Conservation (phyloP, 139 green algal genomes). For the Tetradesmus lagerheimii region DNA sequence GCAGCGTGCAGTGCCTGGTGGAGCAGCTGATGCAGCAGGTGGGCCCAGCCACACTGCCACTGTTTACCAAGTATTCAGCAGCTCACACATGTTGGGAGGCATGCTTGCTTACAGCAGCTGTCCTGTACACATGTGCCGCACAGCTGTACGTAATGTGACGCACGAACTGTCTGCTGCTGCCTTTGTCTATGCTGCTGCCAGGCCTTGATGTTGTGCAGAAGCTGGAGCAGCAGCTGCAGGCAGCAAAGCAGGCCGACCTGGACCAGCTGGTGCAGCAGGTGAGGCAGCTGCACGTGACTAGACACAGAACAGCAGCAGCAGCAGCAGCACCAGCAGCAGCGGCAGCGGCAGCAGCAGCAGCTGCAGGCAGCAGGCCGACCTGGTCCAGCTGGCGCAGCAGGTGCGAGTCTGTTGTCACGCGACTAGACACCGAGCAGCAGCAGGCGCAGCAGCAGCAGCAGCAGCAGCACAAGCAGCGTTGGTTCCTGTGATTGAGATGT, state of each 20-base stretch:
- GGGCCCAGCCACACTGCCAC: too few relatives aligned
- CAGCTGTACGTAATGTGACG: too few relatives aligned
- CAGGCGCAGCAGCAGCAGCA: too few relatives aligned
- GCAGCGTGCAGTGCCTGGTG: too few relatives aligned
- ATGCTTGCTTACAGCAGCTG: too few relatives aligned
- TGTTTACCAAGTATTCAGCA: too few relatives aligned
- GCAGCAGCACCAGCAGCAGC: neutral
- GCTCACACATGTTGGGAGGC: neutral
- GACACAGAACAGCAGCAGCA: neutral
- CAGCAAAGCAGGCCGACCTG: constrained; percentile 51
- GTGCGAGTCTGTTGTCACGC: too few relatives aligned
- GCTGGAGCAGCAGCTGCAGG: constrained; percentile 53
- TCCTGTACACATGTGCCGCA: too few relatives aligned
- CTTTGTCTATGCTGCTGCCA: neutral
- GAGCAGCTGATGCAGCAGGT: neutral
- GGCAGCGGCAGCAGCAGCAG: neutral
- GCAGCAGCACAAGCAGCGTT: too few relatives aligned
- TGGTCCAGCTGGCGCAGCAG: too few relatives aligned
- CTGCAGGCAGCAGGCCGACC: neutral
- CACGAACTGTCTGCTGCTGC: neutral
- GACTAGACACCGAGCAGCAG: too few relatives aligned
- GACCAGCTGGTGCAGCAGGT: constrained; percentile 50
- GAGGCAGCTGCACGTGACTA: neutral
- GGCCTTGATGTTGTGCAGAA: constrained; percentile 20
- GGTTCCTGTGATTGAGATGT: too few relatives aligned